phyloP scores from a whole-genome alignment of 1,139 yeast species.

The Yarrowia galli region DNA sequence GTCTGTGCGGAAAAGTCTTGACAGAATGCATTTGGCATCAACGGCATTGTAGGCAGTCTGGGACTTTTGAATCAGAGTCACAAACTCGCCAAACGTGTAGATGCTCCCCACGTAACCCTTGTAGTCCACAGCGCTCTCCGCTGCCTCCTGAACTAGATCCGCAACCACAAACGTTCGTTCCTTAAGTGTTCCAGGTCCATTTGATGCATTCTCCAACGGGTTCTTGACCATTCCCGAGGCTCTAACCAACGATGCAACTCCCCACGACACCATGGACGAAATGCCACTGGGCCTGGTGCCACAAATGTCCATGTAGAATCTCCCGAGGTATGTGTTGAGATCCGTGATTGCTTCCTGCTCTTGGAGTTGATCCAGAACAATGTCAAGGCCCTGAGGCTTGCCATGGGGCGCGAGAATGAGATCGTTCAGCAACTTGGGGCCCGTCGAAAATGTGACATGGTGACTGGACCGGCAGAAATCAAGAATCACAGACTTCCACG shows the following conservation, averaged over 20 bases:
- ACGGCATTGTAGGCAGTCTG: constrained; percentile 40
- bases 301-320: constrained; percentile 44
- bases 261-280: constrained; percentile 28
- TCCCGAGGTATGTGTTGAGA: constrained; percentile 41
- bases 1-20: constrained; percentile 46
- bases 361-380: constrained; percentile 50
- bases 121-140: constrained; percentile 1
- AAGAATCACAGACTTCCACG: constrained; percentile 60
- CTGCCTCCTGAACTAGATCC: constrained; percentile 25
- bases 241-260: constrained; percentile 24
- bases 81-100: constrained; percentile 28
- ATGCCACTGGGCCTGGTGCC: constrained; percentile 33
- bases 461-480: constrained; percentile 44
- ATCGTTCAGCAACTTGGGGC: constrained; percentile 46
- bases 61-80: constrained; percentile 10
- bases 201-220: constrained; percentile 8
- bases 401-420: constrained; percentile 48
- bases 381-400: constrained; percentile 50
- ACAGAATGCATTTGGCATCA: constrained; percentile 48
- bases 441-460: constrained; percentile 43
- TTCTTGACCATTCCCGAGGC: constrained; percentile 27
- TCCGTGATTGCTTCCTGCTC: constrained; percentile 46
- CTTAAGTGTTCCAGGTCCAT: constrained; percentile 34
- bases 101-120: constrained; percentile 32
- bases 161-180: constrained; percentile 27